Evolutionary conservation across 176 grass and related monocot genomes (phyloP).

Genomic region (Carex parvula): DNA sequence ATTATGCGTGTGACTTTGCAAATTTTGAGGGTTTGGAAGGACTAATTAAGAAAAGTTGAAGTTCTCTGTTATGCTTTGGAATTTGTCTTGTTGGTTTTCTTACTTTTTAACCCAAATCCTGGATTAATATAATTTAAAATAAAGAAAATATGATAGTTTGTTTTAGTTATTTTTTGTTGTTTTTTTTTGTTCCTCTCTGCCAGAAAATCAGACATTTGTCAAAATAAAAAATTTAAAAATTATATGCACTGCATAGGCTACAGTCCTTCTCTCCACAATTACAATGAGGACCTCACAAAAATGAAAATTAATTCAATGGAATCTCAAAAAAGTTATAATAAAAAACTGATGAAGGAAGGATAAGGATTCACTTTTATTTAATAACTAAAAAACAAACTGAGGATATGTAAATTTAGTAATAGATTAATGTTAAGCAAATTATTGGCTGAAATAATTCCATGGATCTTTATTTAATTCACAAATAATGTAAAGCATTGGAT

Average conservation of each 20-base stretch:
- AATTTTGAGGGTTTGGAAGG: background rate
- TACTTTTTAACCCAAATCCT: background rate
- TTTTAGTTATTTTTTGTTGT: background rate
- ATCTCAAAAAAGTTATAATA: background rate
- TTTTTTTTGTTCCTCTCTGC: too few species aligned
- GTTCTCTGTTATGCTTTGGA: background rate
- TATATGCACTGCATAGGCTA: too few species aligned
- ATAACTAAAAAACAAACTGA: background rate
- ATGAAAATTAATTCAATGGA: background rate
- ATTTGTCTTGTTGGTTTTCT: background rate
- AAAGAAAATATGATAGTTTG: background rate
- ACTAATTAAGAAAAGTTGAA: background rate
- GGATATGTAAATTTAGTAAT: background rate
- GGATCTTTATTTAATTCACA: background rate
- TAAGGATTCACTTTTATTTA: background rate
- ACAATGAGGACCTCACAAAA: background rate
- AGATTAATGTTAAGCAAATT: too few species aligned
- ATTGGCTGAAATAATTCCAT: background rate
- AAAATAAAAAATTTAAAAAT: background rate
- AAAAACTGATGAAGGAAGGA: background rate
- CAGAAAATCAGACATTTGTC: background rate
- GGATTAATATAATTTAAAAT: background rate
- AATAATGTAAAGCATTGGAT: too few species aligned
- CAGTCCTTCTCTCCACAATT: too few species aligned
- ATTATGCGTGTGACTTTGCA: background rate